Evolutionary conservation across 2,329 filamentous ascomycete species (phyloP).

Genomic region (Fusarium decemcellulare): DNA sequence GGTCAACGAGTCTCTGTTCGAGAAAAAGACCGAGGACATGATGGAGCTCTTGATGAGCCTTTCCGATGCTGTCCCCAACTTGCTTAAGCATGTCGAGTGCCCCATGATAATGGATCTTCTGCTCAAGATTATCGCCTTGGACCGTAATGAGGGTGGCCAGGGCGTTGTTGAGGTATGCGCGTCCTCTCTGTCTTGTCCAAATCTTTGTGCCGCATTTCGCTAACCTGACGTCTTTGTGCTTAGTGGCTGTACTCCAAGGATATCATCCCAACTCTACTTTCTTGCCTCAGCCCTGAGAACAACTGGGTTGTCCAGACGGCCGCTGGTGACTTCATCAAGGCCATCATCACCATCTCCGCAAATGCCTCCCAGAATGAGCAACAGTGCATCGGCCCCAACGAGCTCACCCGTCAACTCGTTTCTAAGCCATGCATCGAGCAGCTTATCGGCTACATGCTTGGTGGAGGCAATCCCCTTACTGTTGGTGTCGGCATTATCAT

Average conservation of each 20-base stretch:
- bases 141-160: constrained; percentile 91
- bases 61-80: constrained; percentile 84
- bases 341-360: constrained; percentile 98
- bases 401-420: constrained; percentile 93
- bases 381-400: constrained; percentile 98
- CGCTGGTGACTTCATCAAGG: constrained; percentile 97
- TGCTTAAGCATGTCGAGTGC: constrained; percentile 95
- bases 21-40: constrained; percentile 99
- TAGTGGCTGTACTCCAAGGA: constrained; percentile 94
- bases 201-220: constrained; percentile 17
- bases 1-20: constrained; percentile 96
- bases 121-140: constrained; percentile 95
- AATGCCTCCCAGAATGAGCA: constrained; percentile 99
- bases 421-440: constrained; percentile 86
- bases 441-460: constrained; percentile 92
- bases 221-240: constrained; percentile 37
- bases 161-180: constrained; percentile 89
- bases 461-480: constrained; percentile 92
- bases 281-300: constrained; percentile 88
- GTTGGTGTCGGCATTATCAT: constrained; percentile 98
- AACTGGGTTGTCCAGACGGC: constrained; percentile 94
- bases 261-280: constrained; percentile 87
- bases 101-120: constrained; percentile 99
- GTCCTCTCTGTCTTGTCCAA: constrained; percentile 5
- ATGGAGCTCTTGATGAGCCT: constrained; percentile 88